A percentile compares a stretch with the other conserved stretches of the same genome.
These are phyloP conservation scores for Vitis hybrid DNA, from an alignment of 177 flowering plant genomes.

Conservation along the genomic window DNA sequence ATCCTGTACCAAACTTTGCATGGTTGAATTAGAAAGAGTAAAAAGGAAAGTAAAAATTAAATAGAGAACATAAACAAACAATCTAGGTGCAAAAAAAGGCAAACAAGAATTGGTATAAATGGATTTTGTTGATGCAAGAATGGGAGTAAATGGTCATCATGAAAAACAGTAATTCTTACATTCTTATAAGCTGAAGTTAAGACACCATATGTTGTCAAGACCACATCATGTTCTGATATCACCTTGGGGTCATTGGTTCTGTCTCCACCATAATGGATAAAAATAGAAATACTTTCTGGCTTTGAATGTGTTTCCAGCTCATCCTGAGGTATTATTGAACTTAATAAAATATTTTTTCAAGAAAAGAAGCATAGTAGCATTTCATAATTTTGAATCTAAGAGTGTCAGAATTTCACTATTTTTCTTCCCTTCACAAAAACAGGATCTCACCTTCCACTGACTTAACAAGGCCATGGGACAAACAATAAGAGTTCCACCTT, in stretches of 20 bases:
- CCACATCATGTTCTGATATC: slow-evolving; percentile 59
- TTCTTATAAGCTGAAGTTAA: slow-evolving; percentile 48
- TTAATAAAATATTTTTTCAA: slow-evolving; percentile 1
- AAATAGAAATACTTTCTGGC: slow-evolving; percentile 50
- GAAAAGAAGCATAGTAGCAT: neutral
- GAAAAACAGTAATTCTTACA: slow-evolving; percentile 31
- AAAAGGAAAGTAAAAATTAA: neutral
- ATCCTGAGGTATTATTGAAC: slow-evolving; percentile 39
- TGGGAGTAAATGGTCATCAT: neutral
- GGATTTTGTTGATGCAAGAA: neutral
- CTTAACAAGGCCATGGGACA: slow-evolving; percentile 85
- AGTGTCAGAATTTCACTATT: neutral
- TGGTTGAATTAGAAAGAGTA: neutral
- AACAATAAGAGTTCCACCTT: slow-evolving; percentile 76
- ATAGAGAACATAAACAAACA: neutral
- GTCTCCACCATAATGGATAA: slow-evolving; percentile 67
- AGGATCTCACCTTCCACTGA: slow-evolving; percentile 71
- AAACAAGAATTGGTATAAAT: neutral
- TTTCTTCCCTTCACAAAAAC: neutral
- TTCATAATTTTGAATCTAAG: neutral
- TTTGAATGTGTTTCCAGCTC: slow-evolving; percentile 69
- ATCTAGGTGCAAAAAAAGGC: neutral
- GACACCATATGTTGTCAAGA: slow-evolving; percentile 83
- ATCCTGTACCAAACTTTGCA: slow-evolving; percentile 35
- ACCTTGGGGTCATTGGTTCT: slow-evolving; percentile 46